phyloP scores from a whole-genome alignment of 2,329 filamentous ascomycete genomes.

The Aspergillus caelatus region DNA sequence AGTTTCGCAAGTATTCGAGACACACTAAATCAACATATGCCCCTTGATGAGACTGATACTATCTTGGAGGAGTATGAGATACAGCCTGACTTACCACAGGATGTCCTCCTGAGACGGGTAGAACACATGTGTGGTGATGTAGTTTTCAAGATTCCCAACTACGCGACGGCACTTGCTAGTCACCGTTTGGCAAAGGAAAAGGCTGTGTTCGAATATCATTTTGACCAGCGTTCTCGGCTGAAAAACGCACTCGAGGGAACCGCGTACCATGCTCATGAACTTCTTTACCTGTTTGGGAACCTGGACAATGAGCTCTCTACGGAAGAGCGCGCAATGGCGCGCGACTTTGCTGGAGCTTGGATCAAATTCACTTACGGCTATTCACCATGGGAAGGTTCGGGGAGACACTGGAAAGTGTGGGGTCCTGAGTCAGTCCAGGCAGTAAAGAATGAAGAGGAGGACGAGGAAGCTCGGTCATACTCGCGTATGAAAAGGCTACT shows the following conservation, averaged over 20 bases:
- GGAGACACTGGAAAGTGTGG: constrained; percentile 28
- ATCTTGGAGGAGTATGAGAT: constrained; percentile 28
- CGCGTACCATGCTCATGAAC: constrained; percentile 31
- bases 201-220: constrained; percentile 26
- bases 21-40: constrained; percentile 15
- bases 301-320: constrained; percentile 24
- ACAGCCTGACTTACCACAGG: constrained; percentile 7
- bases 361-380: constrained; percentile 27
- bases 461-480: constrained; percentile 24
- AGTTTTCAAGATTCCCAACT: constrained; percentile 31
- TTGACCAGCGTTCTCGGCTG: constrained; percentile 29
- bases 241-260: constrained; percentile 27
- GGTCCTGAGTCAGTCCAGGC: constrained; percentile 18
- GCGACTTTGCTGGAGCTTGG: constrained; percentile 26
- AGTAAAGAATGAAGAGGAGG: constrained; percentile 24
- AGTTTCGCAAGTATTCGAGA: constrained; percentile 19
- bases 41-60: constrained; percentile 13
- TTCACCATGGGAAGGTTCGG: constrained; percentile 18
- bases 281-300: constrained; percentile 30
- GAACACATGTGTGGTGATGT: constrained; percentile 32
- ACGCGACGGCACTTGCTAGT: constrained; percentile 14
- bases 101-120: constrained; percentile 17
- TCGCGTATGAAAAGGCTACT: constrained; percentile 24
- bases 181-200: background rate
- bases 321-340: constrained; percentile 19